Evolutionary conservation across 1,139 yeast genomes (phyloP).

Genomic region (Magnusiomyces tetraspermus): DNA sequence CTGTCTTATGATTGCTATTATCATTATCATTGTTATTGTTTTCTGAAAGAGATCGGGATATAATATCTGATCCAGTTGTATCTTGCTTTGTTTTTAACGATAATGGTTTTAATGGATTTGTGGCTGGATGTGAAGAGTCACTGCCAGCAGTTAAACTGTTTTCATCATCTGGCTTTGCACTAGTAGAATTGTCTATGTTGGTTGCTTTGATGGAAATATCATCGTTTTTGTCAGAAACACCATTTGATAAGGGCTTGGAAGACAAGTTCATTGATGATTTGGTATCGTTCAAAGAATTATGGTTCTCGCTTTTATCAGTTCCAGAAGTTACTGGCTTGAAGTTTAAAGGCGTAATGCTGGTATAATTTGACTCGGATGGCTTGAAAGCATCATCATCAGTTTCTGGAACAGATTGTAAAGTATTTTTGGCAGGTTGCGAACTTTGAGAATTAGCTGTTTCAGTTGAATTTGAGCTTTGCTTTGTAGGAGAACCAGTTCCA

Average conservation of each 20-base stretch:
- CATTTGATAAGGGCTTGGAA: no score
- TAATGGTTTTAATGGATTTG: neutral
- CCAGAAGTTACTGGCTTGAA: neutral
- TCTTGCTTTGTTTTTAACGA: neutral
- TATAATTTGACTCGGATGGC: neutral
- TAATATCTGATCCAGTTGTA: neutral
- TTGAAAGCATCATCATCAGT: constrained; percentile 1
- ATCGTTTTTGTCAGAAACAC: neutral
- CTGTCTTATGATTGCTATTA: no score
- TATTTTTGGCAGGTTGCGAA: neutral
- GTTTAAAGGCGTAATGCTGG: neutral
- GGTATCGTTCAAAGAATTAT: neutral
- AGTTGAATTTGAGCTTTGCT: neutral
- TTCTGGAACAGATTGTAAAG: constrained; percentile 4
- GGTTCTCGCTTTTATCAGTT: neutral
- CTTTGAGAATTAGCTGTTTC: neutral
- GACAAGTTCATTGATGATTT: neutral
- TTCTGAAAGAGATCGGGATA: no score
- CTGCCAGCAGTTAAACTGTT: neutral
- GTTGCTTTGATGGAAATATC: neutral
- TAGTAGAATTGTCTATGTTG: no score
- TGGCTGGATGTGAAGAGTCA: neutral
- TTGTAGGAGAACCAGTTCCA: no score
- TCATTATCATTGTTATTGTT: no score
- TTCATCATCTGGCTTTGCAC: no score